Evolutionary conservation across 1,284 basidiomycete species (phyloP).

Genomic region (Ceratobasidium sp.): DNA sequence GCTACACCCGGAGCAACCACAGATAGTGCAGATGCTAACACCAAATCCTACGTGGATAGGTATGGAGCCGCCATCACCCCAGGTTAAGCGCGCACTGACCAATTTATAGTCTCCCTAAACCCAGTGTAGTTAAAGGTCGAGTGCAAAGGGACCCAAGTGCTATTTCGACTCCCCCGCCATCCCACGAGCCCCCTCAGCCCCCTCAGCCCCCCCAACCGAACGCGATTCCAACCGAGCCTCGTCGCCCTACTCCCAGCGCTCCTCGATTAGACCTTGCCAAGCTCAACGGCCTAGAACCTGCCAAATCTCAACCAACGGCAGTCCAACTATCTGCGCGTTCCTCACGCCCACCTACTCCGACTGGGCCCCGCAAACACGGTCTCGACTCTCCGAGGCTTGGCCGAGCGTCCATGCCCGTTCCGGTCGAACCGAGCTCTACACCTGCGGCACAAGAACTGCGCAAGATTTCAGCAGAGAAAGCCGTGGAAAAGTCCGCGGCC

Average conservation of each 20-base stretch:
- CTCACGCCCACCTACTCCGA: slow-evolving; percentile 37
- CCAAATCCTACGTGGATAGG: slow-evolving; percentile 49
- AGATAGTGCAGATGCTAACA: slow-evolving; percentile 34
- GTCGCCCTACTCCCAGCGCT: slow-evolving; percentile 36
- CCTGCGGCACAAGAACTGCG: slow-evolving; percentile 78
- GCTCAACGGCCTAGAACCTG: slow-evolving; percentile 37
- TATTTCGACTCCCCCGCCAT: slow-evolving; percentile 23
- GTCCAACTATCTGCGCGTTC: slow-evolving; percentile 32
- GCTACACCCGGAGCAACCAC: slow-evolving; percentile 30
- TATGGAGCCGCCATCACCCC: slow-evolving; percentile 16
- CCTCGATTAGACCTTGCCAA: slow-evolving; percentile 39
- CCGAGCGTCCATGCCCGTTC: slow-evolving; percentile 68
- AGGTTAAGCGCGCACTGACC: background rate
- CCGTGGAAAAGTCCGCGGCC: slow-evolving; percentile 29
- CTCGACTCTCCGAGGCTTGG: slow-evolving; percentile 35
- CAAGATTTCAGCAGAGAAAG: slow-evolving; percentile 52
- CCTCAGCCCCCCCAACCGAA: slow-evolving; percentile 50
- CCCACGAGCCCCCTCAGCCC: slow-evolving; percentile 52
- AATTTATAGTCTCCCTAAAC: slow-evolving; percentile 30
- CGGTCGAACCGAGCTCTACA: slow-evolving; percentile 77
- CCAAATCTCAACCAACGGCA: slow-evolving; percentile 50
- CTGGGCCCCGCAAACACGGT: slow-evolving; percentile 37
- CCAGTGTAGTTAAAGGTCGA: slow-evolving; percentile 29
- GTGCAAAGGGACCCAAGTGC: slow-evolving; percentile 25
- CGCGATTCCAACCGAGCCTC: slow-evolving; percentile 44